Evolutionary conservation across 768 basidiomycete genomes (phyloP).

Genomic region (Lactarius tabidus): DNA sequence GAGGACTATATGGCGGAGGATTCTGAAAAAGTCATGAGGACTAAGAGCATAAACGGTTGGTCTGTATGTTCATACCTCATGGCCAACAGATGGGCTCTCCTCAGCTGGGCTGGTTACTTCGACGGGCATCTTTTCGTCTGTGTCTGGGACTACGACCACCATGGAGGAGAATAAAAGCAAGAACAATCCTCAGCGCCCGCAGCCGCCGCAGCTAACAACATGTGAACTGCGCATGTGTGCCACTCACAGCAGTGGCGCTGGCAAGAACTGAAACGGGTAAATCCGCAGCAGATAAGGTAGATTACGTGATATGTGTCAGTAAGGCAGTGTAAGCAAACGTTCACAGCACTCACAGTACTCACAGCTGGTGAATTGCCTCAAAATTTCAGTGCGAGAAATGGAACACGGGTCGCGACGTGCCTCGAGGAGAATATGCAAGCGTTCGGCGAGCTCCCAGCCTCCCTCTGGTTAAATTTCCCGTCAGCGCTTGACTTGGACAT

Average conservation of each 20-base stretch:
- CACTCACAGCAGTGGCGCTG: not conserved
- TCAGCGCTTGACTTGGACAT: no score
- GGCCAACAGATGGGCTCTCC: not conserved
- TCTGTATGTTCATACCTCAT: not conserved
- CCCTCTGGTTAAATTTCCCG: no score
- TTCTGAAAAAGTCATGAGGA: not conserved
- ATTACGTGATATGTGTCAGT: no score
- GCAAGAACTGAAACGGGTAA: not conserved
- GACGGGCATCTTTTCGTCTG: not conserved
- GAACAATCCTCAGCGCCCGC: not conserved
- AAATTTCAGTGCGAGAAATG: no score
- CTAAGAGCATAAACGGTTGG: not conserved
- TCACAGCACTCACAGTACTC: no score
- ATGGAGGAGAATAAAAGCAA: not conserved
- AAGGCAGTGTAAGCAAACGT: no score
- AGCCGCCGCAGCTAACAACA: not conserved
- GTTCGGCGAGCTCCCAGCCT: no score
- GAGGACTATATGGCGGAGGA: constrained; percentile 19
- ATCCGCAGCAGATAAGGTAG: not conserved
- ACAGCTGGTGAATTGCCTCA: no score
- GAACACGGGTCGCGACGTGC: no score
- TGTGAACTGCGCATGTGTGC: not conserved
- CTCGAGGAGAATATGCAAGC: no score
- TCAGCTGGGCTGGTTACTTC: not conserved
- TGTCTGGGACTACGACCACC: not conserved